phyloP scores from a whole-genome alignment of 345 rosid genomes.

The Mercurialis annua region DNA sequence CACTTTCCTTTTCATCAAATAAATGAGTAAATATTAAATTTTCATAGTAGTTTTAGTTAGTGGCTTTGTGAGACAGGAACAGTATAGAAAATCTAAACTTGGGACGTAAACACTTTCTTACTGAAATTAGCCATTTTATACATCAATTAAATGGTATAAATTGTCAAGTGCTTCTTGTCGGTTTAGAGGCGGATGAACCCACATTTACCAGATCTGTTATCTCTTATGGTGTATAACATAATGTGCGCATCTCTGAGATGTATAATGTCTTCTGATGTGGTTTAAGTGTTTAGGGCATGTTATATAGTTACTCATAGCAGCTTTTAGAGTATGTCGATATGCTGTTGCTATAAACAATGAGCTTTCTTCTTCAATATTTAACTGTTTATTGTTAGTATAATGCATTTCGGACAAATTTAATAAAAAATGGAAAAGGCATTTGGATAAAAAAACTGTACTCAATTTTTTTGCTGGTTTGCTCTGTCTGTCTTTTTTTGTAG shows the following conservation, averaged over 20 bases:
- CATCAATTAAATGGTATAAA: background rate
- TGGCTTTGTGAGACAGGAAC: background rate
- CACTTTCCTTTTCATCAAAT: background rate
- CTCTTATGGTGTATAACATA: background rate
- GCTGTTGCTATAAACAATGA: background rate
- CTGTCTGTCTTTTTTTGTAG: conserved; percentile 37
- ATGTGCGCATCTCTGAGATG: no score
- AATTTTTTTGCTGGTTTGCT: background rate
- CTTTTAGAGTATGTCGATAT: background rate
- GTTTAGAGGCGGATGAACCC: background rate
- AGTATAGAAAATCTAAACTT: background rate
- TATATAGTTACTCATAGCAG: background rate
- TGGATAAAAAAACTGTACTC: conserved; percentile 4
- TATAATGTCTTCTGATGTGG: background rate
- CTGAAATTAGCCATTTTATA: background rate
- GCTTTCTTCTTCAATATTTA: background rate
- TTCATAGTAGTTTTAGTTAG: background rate
- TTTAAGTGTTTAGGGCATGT: conserved; percentile 1
- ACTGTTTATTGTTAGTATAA: background rate
- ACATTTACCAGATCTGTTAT: background rate
- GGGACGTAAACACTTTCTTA: background rate
- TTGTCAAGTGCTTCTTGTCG: background rate
- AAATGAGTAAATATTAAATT: background rate
- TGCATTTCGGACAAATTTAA: background rate
- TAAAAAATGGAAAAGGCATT: background rate